phyloP scores from a whole-genome alignment of 2,329 filamentous ascomycete species.

The Sclerotinia glacialis region DNA sequence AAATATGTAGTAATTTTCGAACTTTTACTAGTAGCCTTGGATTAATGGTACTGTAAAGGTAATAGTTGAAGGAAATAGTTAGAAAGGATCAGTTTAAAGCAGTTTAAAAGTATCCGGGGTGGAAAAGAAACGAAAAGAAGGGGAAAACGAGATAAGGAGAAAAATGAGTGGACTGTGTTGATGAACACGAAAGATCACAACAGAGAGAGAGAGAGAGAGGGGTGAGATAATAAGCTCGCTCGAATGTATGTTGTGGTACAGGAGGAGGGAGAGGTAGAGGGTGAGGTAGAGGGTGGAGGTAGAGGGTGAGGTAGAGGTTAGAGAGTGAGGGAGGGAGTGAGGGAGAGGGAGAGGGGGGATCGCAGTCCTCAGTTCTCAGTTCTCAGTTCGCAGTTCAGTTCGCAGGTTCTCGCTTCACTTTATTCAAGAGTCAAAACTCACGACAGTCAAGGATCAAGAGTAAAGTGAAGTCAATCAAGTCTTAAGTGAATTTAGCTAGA shows the following conservation, averaged over 20 bases:
- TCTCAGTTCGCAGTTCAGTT: too few relatives aligned
- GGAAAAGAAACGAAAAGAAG: constrained; percentile 4
- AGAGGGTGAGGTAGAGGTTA: too few relatives aligned
- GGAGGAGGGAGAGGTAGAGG: not conserved
- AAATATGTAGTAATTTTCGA: not conserved
- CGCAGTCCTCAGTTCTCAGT: too few relatives aligned
- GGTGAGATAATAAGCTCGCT: not conserved
- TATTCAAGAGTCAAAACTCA: not conserved
- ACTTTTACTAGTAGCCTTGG: not conserved
- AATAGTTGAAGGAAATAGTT: not conserved
- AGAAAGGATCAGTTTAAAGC: not conserved
- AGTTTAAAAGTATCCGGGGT: not conserved
- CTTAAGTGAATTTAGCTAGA: constrained; percentile 2
- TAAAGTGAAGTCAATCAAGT: constrained; percentile 9
- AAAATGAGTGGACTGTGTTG: constrained; percentile 21
- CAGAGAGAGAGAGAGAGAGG: constrained; percentile 8
- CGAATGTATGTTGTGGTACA: not conserved
- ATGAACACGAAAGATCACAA: constrained; percentile 13
- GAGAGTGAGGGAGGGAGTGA: too few relatives aligned
- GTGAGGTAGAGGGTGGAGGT: too few relatives aligned
- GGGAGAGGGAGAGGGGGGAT: not conserved
- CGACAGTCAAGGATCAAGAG: constrained; percentile 4
- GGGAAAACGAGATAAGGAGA: constrained; percentile 3
- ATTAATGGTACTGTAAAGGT: not conserved
- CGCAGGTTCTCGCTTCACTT: constrained; percentile 6